Base-by-base conservation (phyloP, 2,329 filamentous ascomycete genomes). In the Ophiostoma ips region DNA sequence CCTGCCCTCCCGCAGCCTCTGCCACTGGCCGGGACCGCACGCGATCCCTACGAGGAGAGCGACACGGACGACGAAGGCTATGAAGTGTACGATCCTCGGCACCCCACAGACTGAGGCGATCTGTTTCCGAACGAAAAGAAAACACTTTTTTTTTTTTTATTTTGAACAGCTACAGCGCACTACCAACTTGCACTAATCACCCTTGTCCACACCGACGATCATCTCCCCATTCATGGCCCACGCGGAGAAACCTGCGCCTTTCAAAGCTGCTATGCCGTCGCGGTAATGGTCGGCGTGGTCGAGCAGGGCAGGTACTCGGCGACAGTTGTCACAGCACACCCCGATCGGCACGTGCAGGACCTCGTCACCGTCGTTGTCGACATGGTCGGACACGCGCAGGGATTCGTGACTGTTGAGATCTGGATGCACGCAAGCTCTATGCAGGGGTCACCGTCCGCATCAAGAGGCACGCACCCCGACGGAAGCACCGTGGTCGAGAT, bases 31-130 rank as follows among this genome's bases (percentile, higher is more conserved):
- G 44, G n/a, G 4, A 37, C 28, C 7, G 16, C n/a, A 1, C 36
- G 13, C 11, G 40, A 31, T 15, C 56, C 13, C 2, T 19, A 13
- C 28, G 53, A 52, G 2, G 77, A 81, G 60, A 81, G 76, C 55
- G 79, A 83, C 56, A 80, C 73, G 1, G 83, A 84, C 48, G 81
- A 84, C 55, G 83, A 86, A 57, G 81, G 75, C 2, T 85, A 87
- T 60, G 77, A 84, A 55, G 69, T 81, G 47, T 84, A 85, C 61
- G 70, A 82, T 56, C 79, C 79, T 2, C 66, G 71, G 34, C 66
- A 67, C 48, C 79, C 79, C 21, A 82, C 79, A 1, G 72, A 80
- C 55, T 82, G 68, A 80, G 38, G 5, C 4, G 1, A n/a, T 33
- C 2, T 33, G 16, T 24, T 34, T 34, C 28, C 33, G 13, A 12